Evolutionary conservation across 1,139 yeast genomes (phyloP), one percentile per base, ranked within the genome.

Genomic region (Pichia cactophila): DNA sequence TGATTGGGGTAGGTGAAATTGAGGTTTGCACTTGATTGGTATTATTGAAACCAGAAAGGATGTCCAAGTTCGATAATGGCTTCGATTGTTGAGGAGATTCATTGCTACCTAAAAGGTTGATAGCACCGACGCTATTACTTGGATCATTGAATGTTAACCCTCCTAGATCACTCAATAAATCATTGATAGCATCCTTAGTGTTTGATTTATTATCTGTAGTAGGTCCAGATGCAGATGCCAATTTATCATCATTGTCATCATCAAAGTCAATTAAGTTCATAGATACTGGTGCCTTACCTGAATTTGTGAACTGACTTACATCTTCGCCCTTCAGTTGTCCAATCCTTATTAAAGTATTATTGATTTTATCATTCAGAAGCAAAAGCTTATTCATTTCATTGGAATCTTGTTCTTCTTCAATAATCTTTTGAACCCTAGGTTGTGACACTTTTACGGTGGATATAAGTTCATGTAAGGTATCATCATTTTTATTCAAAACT

Each of bases 381-480:
- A 87, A 72, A 52, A 92, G 71, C 53, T 79, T 82, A 48, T 73
- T 73, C 43, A 88, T 86, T 28, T 73, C 81, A 56, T 80, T 87
- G 59, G 85, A 83, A 35, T 75, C 80, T 45, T 80, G 80, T 58
- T 84, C 89, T 62, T 86, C 95, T 56, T 78, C 81, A 55, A 89
- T 81, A 61, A 94, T 85, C 59, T 83, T 84, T 63, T 86, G 86
- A 57, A 92, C 78, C 61, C 86, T 89, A 41, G 97, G 96, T 61
- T 85, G 90, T 29, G 96, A 82, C 47, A 83, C 82, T 65, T 86
- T 89, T 56, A 94, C 73, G 2, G 96, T 75, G 42, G 83, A 76
- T 58, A 83, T 87, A 54, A 94, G 74, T 59, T 92, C 97, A 46
- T 76, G 72, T 33, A 86, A 69, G 3, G 96, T 92, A 57, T 85